Conservation (phyloP, 495 filamentous ascomycete species). For the Penicillium cosmopolitanum region DNA sequence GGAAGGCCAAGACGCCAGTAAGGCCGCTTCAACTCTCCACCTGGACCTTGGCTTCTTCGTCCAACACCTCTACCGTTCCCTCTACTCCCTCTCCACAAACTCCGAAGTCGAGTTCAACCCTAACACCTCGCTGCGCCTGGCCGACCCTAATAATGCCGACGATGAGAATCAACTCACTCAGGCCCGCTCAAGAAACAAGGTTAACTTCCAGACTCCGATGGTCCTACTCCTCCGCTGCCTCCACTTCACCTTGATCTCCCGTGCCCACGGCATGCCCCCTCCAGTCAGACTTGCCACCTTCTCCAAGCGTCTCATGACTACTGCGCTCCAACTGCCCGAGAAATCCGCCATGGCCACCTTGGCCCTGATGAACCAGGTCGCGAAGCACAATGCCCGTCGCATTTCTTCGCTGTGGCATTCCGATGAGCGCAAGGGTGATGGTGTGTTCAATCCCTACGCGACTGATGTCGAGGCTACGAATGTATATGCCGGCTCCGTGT, state of each 20-base stretch:
- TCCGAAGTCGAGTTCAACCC: conserved; percentile 82
- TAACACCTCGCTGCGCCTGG: conserved; percentile 76
- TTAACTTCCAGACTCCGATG: conserved; percentile 91
- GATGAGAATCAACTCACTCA: conserved; percentile 27
- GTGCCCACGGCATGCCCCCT: conserved; percentile 59
- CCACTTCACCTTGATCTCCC: conserved; percentile 65
- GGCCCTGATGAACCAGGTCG: conserved; percentile 71
- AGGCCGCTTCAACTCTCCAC: conserved; percentile 67
- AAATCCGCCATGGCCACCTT: conserved; percentile 80
- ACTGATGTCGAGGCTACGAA: conserved; percentile 76
- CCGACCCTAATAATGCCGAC: conserved; percentile 67
- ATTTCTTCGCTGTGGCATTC: conserved; percentile 77
- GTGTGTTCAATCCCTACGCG: conserved; percentile 60
- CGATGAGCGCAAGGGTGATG: conserved; percentile 88
- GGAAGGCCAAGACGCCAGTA: conserved; percentile 77
- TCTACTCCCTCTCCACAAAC: conserved; percentile 75
- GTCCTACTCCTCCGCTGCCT: conserved; percentile 88
- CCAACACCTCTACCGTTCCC: conserved; percentile 83
- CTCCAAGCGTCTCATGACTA: conserved; percentile 84
- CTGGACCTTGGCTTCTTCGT: conserved; percentile 95
- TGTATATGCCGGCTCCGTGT: conserved; percentile 86
- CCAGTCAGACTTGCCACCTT: conserved; percentile 86
- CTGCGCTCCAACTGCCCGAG: conserved; percentile 83
- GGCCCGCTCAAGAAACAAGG: conserved; percentile 56
- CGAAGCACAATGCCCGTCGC: conserved; percentile 70